These are phyloP conservation scores for Colletotrichum tropicicola DNA, from an alignment of 2,329 filamentous ascomycete genomes.

Conservation along the genomic window DNA sequence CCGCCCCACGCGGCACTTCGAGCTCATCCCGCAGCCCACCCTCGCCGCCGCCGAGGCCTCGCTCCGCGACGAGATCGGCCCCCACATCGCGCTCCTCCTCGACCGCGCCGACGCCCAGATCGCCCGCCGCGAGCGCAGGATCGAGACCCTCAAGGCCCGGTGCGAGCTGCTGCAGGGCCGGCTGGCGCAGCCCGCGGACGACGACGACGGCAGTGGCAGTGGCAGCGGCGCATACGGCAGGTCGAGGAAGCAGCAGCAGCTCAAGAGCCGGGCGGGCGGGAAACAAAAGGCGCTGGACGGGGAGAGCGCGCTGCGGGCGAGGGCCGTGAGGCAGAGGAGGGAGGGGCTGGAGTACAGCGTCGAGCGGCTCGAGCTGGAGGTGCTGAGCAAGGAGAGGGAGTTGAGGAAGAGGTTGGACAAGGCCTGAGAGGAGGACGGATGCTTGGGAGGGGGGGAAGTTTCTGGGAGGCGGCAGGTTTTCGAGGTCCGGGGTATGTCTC, in stretches of 20 bases:
- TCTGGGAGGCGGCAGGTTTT: no score
- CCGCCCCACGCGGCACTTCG: conserved; percentile 76
- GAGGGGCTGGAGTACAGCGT: conserved; percentile 88
- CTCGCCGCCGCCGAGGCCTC: conserved; percentile 84
- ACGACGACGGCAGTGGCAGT: conserved; percentile 27
- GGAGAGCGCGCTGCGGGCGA: conserved; percentile 59
- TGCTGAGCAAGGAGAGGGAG: conserved; percentile 76
- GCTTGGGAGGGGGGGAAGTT: no score
- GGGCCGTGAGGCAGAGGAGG: conserved; percentile 79
- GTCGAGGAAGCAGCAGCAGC: conserved; percentile 36
- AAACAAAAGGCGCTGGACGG: conserved; percentile 55
- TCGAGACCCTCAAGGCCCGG: conserved; percentile 84
- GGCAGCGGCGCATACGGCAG: conserved; percentile 22
- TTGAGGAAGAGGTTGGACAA: conserved; percentile 59
- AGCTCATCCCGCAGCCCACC: conserved; percentile 86
- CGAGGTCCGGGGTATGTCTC: no score
- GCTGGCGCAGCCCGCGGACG: conserved; percentile 43
- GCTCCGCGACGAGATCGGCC: conserved; percentile 88
- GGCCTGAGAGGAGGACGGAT: conserved; percentile 34
- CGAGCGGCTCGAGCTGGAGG: conserved; percentile 85
- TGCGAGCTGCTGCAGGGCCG: conserved; percentile 84
- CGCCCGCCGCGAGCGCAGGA: conserved; percentile 82
- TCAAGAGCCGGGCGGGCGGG: conserved; percentile 30
- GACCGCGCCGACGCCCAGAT: conserved; percentile 84
- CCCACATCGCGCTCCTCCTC: conserved; percentile 82